Conservation (phyloP, 768 basidiomycete species). For the Podaxis sp. region DNA sequence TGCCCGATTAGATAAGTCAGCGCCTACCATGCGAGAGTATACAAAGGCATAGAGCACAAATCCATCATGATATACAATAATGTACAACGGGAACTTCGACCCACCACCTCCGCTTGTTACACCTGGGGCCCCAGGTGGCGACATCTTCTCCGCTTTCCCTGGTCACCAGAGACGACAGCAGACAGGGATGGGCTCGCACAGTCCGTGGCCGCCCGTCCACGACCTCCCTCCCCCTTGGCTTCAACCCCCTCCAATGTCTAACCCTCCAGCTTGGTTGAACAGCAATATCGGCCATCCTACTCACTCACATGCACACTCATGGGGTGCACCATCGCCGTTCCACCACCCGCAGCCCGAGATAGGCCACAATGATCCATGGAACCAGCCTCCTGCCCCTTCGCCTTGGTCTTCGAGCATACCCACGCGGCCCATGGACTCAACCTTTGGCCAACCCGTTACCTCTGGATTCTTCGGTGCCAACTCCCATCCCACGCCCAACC, state of each 20-base stretch:
- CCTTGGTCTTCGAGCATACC: slow-evolving; percentile 3
- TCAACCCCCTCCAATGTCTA: background rate
- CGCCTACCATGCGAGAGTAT: background rate
- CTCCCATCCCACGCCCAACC: background rate
- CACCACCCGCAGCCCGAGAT: background rate
- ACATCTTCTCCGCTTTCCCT: slow-evolving; percentile 9
- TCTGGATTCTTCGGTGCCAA: slow-evolving; percentile 9
- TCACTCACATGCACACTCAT: background rate
- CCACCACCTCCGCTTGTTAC: background rate
- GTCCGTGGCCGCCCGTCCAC: background rate
- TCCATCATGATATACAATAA: background rate
- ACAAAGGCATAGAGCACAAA: background rate
- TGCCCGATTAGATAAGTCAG: slow-evolving; percentile 3
- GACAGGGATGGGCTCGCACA: background rate
- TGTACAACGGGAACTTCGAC: background rate
- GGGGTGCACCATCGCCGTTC: slow-evolving; percentile 5
- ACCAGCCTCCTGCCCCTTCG: background rate
- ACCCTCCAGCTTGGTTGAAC: slow-evolving; percentile 2
- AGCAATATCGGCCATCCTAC: background rate
- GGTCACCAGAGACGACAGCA: background rate
- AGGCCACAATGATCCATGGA: background rate
- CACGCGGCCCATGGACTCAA: background rate
- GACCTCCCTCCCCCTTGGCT: background rate
- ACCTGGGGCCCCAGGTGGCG: background rate
- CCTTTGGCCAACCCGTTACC: slow-evolving; percentile 5